Conservation (phyloP, 2,329 filamentous ascomycete species). For the Dendryphion nanum region DNA sequence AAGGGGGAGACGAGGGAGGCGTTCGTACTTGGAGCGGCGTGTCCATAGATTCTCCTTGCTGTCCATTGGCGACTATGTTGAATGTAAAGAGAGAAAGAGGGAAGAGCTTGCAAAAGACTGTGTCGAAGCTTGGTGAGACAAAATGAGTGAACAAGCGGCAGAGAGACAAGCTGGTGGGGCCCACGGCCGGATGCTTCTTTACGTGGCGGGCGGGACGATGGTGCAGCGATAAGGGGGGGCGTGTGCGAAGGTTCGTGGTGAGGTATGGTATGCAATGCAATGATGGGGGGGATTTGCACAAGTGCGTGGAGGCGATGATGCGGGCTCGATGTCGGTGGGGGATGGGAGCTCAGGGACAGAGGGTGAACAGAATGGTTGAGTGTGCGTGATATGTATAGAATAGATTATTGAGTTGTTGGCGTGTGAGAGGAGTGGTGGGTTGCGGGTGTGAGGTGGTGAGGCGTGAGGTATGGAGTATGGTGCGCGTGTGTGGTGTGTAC, state of each 20-base stretch:
- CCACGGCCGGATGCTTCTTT: constrained; percentile 17
- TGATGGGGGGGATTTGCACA: background rate
- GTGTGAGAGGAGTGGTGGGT: background rate
- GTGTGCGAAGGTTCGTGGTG: background rate
- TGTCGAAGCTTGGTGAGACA: constrained; percentile 31
- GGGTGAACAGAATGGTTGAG: background rate
- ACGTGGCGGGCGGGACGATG: background rate
- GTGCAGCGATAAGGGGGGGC: background rate
- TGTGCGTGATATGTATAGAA: background rate
- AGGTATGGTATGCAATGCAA: background rate
- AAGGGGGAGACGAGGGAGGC: constrained; percentile 16
- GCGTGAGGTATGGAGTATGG: background rate
- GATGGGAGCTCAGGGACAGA: background rate
- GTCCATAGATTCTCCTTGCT: constrained; percentile 62
- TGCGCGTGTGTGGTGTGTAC: background rate
- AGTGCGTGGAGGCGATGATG: background rate
- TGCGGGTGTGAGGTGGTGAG: background rate
- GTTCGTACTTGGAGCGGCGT: constrained; percentile 75
- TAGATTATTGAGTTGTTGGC: background rate
- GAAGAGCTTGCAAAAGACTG: constrained; percentile 9
- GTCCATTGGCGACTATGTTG: constrained; percentile 37
- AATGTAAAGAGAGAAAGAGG: constrained; percentile 7
- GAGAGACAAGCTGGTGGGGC: constrained; percentile 21
- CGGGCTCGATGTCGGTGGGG: background rate
- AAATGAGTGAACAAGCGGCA: constrained; percentile 38